Conservation (phyloP, 495 filamentous ascomycete species). For the Hamigera avellanea region DNA sequence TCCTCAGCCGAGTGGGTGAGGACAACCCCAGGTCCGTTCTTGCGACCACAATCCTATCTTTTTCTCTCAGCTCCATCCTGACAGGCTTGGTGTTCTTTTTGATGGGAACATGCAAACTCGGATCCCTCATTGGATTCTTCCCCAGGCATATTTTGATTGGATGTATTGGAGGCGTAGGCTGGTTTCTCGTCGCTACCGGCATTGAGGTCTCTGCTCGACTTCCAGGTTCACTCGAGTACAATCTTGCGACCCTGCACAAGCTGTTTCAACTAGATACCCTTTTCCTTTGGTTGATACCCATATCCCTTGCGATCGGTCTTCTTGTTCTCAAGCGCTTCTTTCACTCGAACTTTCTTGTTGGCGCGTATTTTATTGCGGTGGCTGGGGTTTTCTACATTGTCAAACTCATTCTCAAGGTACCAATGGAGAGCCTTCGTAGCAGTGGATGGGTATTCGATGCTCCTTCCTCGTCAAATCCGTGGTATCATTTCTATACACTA, state of each 20-base stretch:
- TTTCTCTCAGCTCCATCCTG: constrained; percentile 80
- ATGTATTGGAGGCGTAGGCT: constrained; percentile 96
- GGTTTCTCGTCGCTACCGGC: constrained; percentile 83
- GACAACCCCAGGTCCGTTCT: constrained; percentile 75
- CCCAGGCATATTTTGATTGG: constrained; percentile 92
- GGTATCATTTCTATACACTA: constrained; percentile 93
- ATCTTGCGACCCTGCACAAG: constrained; percentile 58
- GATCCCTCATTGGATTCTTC: constrained; percentile 90
- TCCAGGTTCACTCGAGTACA: constrained; percentile 71
- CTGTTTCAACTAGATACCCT: constrained; percentile 62
- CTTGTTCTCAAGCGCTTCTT: constrained; percentile 61
- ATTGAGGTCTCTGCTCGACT: constrained; percentile 90
- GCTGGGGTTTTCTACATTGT: constrained; percentile 76
- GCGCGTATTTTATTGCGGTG: constrained; percentile 75
- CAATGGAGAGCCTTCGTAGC: constrained; percentile 49
- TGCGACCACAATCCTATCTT: constrained; percentile 84
- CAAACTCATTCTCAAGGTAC: constrained; percentile 48
- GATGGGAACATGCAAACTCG: constrained; percentile 75
- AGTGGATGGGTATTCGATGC: constrained; percentile 85
- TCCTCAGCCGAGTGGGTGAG: constrained; percentile 64
- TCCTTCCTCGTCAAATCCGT: constrained; percentile 73
- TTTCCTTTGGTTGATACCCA: constrained; percentile 70
- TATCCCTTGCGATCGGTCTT: constrained; percentile 65
- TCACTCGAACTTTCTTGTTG: constrained; percentile 70
- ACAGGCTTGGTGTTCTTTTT: constrained; percentile 85